phyloP scores from a whole-genome alignment of 176 grass and related monocot genomes.

The Ensete glaucum region DNA sequence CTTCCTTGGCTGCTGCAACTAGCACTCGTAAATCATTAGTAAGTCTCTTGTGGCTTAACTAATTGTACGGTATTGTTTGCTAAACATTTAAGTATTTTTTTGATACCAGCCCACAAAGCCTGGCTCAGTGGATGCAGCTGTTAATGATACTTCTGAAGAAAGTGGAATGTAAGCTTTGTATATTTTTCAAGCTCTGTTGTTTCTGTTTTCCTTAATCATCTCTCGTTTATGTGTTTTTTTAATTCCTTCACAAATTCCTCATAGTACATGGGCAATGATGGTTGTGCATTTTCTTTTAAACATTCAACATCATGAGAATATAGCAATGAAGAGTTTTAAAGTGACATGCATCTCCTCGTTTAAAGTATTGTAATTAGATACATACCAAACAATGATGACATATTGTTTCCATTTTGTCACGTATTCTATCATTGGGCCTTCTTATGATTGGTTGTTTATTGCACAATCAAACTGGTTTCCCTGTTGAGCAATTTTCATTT shows the following conservation, averaged over 20 bases:
- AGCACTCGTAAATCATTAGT: slow-evolving; percentile 1
- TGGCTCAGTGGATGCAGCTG: slow-evolving; percentile 41
- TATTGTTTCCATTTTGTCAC: not conserved
- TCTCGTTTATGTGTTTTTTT: not conserved
- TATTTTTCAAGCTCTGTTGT: not conserved
- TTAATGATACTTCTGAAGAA: slow-evolving; percentile 41
- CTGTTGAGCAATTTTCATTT: slow-evolving; percentile 10
- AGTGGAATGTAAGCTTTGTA: slow-evolving; percentile 44
- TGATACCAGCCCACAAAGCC: slow-evolving; percentile 47
- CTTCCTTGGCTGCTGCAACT: not conserved
- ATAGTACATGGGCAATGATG: too few species aligned
- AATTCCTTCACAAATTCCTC: not conserved
- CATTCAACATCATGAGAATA: not conserved
- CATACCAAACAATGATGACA: not conserved
- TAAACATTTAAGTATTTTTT: slow-evolving; percentile 15
- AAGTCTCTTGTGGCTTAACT: not conserved
- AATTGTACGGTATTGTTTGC: not conserved
- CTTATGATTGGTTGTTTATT: not conserved
- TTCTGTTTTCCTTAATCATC: not conserved
- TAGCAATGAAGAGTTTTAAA: not conserved
- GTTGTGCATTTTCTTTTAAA: too few species aligned
- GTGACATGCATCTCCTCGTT: not conserved
- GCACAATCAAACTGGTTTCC: not conserved
- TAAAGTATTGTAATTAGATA: not conserved
- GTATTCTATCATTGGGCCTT: not conserved